These are phyloP conservation scores for Breviolum minutum DNA, from an alignment of 73 alveolate genomes.

Conservation along the genomic window DNA sequence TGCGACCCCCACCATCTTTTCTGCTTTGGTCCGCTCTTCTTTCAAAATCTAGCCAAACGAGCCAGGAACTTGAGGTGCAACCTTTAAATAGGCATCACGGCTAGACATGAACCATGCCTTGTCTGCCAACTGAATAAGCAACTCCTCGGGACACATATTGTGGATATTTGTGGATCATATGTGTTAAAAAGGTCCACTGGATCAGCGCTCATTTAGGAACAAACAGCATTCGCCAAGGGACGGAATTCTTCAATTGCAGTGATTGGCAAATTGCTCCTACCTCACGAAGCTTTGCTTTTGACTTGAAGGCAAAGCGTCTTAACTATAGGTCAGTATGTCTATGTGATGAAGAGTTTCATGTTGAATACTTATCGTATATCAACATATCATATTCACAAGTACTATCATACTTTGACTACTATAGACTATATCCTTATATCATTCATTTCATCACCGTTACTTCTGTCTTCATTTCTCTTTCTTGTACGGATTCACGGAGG, in stretches of 20 bases:
- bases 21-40: conserved; percentile 67
- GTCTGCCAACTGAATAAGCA: conserved; percentile 25
- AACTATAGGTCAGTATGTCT: too few relatives aligned
- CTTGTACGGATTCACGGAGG: neutral
- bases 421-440: too few relatives aligned
- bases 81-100: neutral
- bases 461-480: neutral
- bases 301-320: too few relatives aligned
- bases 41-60: conserved; percentile 13
- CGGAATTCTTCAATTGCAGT: conserved; percentile 27
- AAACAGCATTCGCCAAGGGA: neutral
- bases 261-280: conserved; percentile 48
- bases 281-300: neutral
- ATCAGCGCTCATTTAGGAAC: neutral
- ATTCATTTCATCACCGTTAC: neutral
- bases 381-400: neutral
- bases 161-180: neutral
- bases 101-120: neutral
- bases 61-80: neutral
- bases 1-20: conserved; percentile 44
- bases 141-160: neutral
- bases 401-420: neutral
- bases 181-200: neutral
- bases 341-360: too few relatives aligned
- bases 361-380: too few relatives aligned